Percentiles rank a stretch among this genome's conserved stretches.
Evolutionary conservation across 768 basidiomycete species (phyloP).

Genomic region (Kondoa malvinella): DNA sequence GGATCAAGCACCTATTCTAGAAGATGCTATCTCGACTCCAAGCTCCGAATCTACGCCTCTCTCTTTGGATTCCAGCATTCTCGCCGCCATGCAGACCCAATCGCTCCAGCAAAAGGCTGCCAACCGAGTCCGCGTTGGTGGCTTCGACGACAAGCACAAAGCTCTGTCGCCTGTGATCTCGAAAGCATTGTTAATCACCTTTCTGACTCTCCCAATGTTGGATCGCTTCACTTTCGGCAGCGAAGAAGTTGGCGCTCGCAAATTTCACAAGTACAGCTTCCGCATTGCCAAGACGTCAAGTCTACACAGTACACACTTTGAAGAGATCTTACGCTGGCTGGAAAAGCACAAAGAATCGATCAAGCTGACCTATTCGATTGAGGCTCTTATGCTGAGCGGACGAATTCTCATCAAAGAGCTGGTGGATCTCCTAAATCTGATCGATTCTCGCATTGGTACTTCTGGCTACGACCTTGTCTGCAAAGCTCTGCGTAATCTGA

Average conservation of each 20-base stretch:
- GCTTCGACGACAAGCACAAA: neutral
- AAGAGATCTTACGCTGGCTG: neutral
- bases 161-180: neutral
- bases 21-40: neutral
- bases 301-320: neutral
- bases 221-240: neutral
- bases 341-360: neutral
- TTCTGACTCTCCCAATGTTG: neutral
- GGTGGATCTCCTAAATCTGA: neutral
- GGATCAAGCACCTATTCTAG: neutral
- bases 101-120: neutral
- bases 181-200: neutral
- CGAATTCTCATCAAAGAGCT: neutral
- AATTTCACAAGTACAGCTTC: neutral
- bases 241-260: neutral
- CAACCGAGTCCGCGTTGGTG: neutral
- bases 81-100: neutral
- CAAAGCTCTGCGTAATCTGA: neutral
- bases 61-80: neutral
- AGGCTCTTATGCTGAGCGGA: neutral
- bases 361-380: neutral
- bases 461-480: neutral
- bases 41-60: neutral
- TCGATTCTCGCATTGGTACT: neutral
- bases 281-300: neutral